These are phyloP conservation scores for Fulvia fulva DNA, from an alignment of 2,329 filamentous ascomycete genomes.

Conservation along the genomic window DNA sequence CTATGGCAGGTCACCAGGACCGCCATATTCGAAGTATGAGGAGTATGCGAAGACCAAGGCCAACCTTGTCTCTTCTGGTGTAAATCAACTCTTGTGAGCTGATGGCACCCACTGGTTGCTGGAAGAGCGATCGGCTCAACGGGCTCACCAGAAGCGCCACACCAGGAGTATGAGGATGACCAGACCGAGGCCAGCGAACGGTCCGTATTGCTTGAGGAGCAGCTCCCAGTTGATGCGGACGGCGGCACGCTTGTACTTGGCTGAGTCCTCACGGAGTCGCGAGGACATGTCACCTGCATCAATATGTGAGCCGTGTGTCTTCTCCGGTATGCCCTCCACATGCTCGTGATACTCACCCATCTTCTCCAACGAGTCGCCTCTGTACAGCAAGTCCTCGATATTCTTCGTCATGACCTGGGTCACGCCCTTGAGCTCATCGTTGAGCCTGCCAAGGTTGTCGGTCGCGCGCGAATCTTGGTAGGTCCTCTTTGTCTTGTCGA, in stretches of 20 bases:
- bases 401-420: constrained; percentile 99
- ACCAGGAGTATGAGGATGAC: constrained; percentile 84
- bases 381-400: constrained; percentile 93
- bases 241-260: constrained; percentile 88
- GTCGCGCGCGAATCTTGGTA: constrained; percentile 90
- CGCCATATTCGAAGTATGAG: neutral
- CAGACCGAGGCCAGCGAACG: constrained; percentile 74
- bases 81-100: no score
- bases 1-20: neutral
- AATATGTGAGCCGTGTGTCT: constrained; percentile 5
- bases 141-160: constrained; percentile 65
- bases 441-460: constrained; percentile 90
- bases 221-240: constrained; percentile 98
- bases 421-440: constrained; percentile 94
- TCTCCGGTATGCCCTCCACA: neutral
- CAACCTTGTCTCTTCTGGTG: constrained; percentile 6
- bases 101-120: no score
- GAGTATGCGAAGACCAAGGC: neutral
- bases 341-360: constrained; percentile 74
- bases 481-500: constrained; percentile 84
- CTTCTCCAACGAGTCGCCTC: constrained; percentile 87
- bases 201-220: constrained; percentile 92
- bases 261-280: constrained; percentile 82
- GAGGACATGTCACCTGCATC: constrained; percentile 39
- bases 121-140: neutral